Percentiles rank a stretch among this genome's conserved stretches.
Conservation (phyloP, 495 filamentous ascomycete genomes). For the Clohesyomyces aquaticus region DNA sequence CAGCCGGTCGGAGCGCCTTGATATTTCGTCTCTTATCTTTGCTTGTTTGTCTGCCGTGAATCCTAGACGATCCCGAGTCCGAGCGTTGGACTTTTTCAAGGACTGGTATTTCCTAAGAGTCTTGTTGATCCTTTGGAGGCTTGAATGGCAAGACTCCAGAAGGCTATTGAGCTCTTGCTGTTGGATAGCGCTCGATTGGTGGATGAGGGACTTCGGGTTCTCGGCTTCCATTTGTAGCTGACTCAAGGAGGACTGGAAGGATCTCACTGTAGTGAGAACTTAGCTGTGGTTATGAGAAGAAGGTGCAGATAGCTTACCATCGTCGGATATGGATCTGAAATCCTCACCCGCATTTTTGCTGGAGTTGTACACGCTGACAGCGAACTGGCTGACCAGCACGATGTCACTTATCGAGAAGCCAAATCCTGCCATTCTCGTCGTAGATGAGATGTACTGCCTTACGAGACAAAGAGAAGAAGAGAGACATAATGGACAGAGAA, state of each 20-base stretch:
- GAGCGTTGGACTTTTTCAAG: conserved; percentile 2
- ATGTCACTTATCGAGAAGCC: conserved; percentile 33
- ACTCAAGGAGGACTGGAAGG: conserved; percentile 6
- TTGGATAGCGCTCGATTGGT: conserved; percentile 14
- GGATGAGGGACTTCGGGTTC: conserved; percentile 19
- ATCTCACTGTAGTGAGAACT: conserved; percentile 1
- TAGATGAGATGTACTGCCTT: no score
- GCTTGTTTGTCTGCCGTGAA: conserved; percentile 19
- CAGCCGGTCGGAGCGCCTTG: conserved; percentile 10
- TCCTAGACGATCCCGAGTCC: conserved; percentile 14
- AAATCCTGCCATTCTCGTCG: conserved; percentile 24
- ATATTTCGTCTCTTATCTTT: conserved; percentile 15
- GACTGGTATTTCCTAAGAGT: conserved; percentile 1
- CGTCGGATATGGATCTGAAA: conserved; percentile 17
- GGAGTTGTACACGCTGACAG: conserved; percentile 29
- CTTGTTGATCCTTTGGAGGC: conserved; percentile 5
- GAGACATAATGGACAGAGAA: neutral
- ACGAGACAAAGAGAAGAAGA: neutral
- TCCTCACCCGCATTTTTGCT: conserved; percentile 26
- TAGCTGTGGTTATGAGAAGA: no score
- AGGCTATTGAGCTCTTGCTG: conserved; percentile 5
- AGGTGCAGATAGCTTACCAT: conserved; percentile 11
- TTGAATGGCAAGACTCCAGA: neutral
- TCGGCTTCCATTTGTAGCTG: conserved; percentile 14
- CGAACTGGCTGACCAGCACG: conserved; percentile 7